Evolutionary conservation across 148 eudicot genomes (phyloP), one percentile per base, ranked within the genome.

Genomic region (Vaccinium macrocarpon): DNA sequence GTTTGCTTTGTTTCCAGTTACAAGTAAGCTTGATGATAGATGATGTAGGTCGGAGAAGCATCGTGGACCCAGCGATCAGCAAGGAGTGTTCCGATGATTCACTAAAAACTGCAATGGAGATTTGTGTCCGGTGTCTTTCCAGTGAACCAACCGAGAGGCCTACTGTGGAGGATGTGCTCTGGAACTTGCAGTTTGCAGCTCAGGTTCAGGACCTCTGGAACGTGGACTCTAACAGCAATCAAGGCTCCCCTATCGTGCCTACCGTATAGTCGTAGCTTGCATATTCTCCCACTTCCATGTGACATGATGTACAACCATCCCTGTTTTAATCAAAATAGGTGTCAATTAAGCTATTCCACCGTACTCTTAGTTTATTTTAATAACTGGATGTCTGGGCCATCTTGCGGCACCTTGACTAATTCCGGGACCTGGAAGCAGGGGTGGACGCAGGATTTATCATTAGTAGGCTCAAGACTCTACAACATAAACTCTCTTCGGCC

Each of bases 101-200:
- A n/a, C 51, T 93, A 61, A 93, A 89, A 90, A 91, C 84, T 64
- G 68, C 91, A 53, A 92, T 93, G 92, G 94, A 91, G 79, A 90
- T 93, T 16, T 92, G 94, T 49, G 61, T 92, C 19, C 88, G 86
- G 62, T 90, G 94, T 50, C 90, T 95, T 7, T 91, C 94, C 3
- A 86, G 55, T 46, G 88, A 89, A 51, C 84, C 79, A 49, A 86
- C 82, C 8, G 87, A 92, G 27, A 85, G 95, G 81, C 97, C 98
- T 57, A 91, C 97, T 25, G 84, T 93, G 21, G 98, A 95, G 81
- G 98, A 95, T 78, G 87, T 92, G 53, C 86, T 95, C 7, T 95
- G 98, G 98, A 95, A 93, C 78, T 84, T 95, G 86, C 94, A 95
- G 79, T 95, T 93, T 84, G 95, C 93, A 23, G 95, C 93, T 84